Percentiles rank a stretch among this genome's conserved stretches.
These are phyloP conservation scores for Takashimella koratensis DNA, from an alignment of 1,284 basidiomycete genomes.

Conservation along the genomic window DNA sequence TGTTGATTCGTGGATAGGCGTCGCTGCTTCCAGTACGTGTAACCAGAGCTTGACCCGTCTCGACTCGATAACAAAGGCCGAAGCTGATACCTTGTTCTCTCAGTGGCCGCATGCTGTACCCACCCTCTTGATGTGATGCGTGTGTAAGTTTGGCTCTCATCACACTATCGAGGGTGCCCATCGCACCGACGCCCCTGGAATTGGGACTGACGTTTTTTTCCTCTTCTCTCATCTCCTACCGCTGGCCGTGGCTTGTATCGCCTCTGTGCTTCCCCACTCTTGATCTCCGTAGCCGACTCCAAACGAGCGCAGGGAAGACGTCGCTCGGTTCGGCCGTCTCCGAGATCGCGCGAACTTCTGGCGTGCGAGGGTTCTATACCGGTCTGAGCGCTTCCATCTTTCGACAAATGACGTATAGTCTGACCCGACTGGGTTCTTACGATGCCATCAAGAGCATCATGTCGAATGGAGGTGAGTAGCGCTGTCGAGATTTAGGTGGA, in stretches of 20 bases:
- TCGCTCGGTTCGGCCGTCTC: constrained; percentile 28
- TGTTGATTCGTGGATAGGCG: too few species aligned
- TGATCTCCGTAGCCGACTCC: constrained; percentile 43
- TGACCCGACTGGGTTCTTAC: constrained; percentile 47
- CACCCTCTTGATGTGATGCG: constrained; percentile 82
- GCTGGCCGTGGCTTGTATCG: too few species aligned
- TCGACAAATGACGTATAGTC: constrained; percentile 47
- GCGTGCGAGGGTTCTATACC: constrained; percentile 46
- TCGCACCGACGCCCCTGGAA: too few species aligned
- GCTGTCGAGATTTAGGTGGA: background rate
- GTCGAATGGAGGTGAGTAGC: constrained; percentile 32
- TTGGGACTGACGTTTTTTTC: too few species aligned
- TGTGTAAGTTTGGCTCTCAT: constrained; percentile 56
- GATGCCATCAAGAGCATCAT: constrained; percentile 40
- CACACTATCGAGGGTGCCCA: too few species aligned
- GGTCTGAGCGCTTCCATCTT: constrained; percentile 48
- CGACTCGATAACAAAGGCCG: background rate
- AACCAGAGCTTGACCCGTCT: background rate
- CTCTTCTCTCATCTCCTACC: too few species aligned
- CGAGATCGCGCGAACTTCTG: constrained; percentile 13
- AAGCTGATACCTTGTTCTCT: too few species aligned
- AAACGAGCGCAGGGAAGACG: constrained; percentile 37
- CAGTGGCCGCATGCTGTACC: constrained; percentile 80
- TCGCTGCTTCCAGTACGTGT: constrained; percentile 68
- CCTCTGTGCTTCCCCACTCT: too few species aligned